These are phyloP conservation scores for Nicotiana benthamiana DNA, from an alignment of 257 asterid species.

Conservation along the genomic window DNA sequence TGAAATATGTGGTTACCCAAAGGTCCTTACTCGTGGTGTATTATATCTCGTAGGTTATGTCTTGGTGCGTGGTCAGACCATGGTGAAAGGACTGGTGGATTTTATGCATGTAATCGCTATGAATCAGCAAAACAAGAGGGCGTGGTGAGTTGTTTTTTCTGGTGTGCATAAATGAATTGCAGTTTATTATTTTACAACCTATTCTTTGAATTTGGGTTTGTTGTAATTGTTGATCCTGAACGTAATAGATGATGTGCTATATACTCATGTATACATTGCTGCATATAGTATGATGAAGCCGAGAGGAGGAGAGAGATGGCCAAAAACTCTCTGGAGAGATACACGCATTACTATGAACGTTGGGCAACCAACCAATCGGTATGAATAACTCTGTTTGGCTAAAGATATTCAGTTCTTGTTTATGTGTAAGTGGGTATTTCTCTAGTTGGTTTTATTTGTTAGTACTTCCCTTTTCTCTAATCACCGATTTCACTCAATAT, in stretches of 20 bases:
- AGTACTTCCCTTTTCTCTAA: background rate
- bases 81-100: slow-evolving; percentile 99
- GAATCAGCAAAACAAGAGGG: slow-evolving; percentile 99
- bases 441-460: background rate
- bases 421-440: background rate
- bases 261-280: slow-evolving; percentile 6
- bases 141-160: slow-evolving; percentile 42
- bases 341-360: slow-evolving; percentile 98
- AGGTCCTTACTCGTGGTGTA: background rate
- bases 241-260: background rate
- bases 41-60: slow-evolving; percentile 58
- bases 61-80: slow-evolving; percentile 97
- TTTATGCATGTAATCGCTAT: slow-evolving; percentile 96
- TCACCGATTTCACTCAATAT: background rate
- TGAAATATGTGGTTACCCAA: background rate
- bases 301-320: slow-evolving; percentile 99
- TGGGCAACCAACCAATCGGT: slow-evolving; percentile 99
- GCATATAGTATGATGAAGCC: slow-evolving; percentile 80
- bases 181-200: background rate
- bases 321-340: slow-evolving; percentile 97
- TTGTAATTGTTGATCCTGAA: background rate
- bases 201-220: background rate
- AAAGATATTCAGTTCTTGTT: background rate
- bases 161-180: background rate
- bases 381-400: slow-evolving; percentile 16